Evolutionary conservation across 441 rosid species (phyloP).

Genomic region (Corymbia citriodora): DNA sequence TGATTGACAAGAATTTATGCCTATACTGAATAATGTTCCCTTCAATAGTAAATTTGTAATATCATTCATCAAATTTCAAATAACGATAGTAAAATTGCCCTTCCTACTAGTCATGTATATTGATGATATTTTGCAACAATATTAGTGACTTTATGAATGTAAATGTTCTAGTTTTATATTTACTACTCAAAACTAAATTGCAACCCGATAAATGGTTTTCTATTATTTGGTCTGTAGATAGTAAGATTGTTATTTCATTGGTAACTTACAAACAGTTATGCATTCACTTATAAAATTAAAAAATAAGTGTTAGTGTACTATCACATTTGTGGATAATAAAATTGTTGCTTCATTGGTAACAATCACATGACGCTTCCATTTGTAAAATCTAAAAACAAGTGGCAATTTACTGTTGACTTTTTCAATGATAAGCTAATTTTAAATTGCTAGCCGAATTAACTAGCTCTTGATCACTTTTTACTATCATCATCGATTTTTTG

Average conservation of each 20-base stretch:
- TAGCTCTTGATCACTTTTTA: neutral
- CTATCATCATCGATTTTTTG: neutral
- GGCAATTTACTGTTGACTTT: neutral
- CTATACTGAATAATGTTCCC: no score
- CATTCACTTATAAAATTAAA: neutral
- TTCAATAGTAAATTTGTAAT: no score
- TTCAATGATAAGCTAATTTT: neutral
- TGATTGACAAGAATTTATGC: neutral
- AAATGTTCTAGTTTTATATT: neutral
- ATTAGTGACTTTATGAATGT: neutral
- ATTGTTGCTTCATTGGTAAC: neutral
- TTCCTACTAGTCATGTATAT: neutral
- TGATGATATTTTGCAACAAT: neutral
- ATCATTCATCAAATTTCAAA: no score
- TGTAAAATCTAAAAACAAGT: neutral
- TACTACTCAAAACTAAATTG: neutral
- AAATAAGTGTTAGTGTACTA: neutral
- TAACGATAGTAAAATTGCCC: accelerated
- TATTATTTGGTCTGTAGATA: neutral
- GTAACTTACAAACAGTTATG: neutral
- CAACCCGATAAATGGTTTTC: neutral
- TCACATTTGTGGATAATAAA: neutral
- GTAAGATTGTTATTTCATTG: neutral
- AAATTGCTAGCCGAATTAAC: neutral
- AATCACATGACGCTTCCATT: accelerated